Evolutionary conservation across 2,329 filamentous ascomycete species (phyloP).

Genomic region (Aschersonia sp.): DNA sequence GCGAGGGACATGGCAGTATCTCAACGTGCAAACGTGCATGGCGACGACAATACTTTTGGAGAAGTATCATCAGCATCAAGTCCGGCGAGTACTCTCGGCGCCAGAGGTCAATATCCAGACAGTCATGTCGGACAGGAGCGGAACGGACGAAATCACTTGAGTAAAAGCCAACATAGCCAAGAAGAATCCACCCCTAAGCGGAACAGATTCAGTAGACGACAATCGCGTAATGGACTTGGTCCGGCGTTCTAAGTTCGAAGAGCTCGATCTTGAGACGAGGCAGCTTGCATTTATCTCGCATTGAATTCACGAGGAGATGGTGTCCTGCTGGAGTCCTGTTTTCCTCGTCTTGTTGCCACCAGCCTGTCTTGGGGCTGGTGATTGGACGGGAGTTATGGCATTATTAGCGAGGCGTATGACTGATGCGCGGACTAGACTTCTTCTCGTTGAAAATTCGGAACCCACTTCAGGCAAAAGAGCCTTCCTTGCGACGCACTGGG

Average conservation of each 20-base stretch:
- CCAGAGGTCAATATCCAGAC: conserved; percentile 36
- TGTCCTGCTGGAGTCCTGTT: neutral
- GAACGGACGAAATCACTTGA: conserved; percentile 40
- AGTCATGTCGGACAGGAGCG: conserved; percentile 34
- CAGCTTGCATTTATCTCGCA: too few species aligned
- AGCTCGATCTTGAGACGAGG: neutral
- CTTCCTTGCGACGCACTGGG: too few species aligned
- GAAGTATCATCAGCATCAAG: conserved; percentile 62
- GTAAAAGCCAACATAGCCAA: conserved; percentile 41
- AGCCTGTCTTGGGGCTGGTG: neutral
- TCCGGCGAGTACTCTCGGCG: conserved; percentile 58
- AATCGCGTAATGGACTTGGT: conserved; percentile 87
- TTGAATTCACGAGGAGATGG: too few species aligned
- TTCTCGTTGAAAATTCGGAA: neutral
- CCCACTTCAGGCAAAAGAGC: too few species aligned
- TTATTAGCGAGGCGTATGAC: conserved; percentile 19
- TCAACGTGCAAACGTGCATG: conserved; percentile 54
- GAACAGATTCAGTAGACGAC: conserved; percentile 75
- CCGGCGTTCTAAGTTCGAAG: conserved; percentile 52
- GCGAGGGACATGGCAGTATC: conserved; percentile 73
- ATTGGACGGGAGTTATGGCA: conserved; percentile 12
- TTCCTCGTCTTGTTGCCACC: neutral
- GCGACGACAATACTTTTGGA: conserved; percentile 49
- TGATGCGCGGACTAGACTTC: neutral
- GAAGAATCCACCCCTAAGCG: conserved; percentile 39